These are phyloP conservation scores for Stephania yunnanensis DNA, from an alignment of 164 flowering plant genomes.

Conservation along the genomic window DNA sequence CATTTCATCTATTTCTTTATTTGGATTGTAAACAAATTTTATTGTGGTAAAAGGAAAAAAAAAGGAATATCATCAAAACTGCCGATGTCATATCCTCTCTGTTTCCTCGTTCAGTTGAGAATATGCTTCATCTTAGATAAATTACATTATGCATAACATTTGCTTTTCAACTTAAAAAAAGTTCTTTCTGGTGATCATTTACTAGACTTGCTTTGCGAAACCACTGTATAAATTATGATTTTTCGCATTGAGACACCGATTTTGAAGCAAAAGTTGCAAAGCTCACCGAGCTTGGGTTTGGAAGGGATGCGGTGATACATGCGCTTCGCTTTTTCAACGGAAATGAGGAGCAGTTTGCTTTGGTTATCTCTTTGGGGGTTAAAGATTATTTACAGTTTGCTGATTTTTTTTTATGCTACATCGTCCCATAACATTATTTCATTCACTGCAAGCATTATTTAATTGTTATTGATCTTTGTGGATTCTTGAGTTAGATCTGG, in stretches of 20 bases:
- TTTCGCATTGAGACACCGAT: conserved; percentile 49
- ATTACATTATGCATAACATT: background rate
- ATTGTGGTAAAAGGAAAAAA: background rate
- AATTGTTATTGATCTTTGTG: too few species aligned
- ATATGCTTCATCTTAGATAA: background rate
- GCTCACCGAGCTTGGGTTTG: conserved; percentile 91
- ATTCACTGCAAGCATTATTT: too few species aligned
- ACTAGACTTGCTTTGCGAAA: background rate
- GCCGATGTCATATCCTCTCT: background rate
- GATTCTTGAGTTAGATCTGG: too few species aligned
- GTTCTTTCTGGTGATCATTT: background rate
- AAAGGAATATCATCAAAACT: background rate
- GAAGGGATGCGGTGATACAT: conserved; percentile 61
- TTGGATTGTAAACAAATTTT: background rate
- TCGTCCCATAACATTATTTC: background rate
- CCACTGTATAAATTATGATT: background rate
- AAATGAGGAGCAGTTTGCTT: conserved; percentile 98
- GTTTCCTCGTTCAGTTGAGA: background rate
- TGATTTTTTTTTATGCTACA: background rate
- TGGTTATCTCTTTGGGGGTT: conserved; percentile 88
- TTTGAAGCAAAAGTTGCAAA: conserved; percentile 82
- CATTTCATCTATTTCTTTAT: background rate
- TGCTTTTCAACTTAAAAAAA: background rate
- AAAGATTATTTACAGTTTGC: conserved; percentile 11
- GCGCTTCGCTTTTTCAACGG: conserved; percentile 77